Evolutionary conservation across 2,329 filamentous ascomycete genomes (phyloP), one percentile per base, ranked within the genome.

Genomic region (Paracoccidioides brasiliensis): DNA sequence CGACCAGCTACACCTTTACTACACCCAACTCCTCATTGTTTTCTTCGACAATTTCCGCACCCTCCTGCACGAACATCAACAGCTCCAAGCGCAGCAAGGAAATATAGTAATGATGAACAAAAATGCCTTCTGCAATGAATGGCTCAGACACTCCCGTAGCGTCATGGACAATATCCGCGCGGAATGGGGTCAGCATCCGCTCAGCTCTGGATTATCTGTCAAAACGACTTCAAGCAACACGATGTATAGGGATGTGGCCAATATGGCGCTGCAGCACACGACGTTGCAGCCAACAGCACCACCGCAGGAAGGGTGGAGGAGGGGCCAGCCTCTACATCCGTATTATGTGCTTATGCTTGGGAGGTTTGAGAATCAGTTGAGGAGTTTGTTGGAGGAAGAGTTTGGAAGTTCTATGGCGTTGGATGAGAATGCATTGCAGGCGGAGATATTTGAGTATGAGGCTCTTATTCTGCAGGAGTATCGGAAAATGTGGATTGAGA

Each of bases 81-180:
- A 22, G 22, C 22, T 22, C 22, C 22, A 22, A 22, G 22, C 22
- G 22, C 37, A 38, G 37, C 37, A 8, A 38, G 45, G 14, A 15
- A 4, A 5, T 14, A 6, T 7, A 4, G 32, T n/a, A 9, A 4
- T 49, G 8, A 49, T 53, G 42, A 44, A 53, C 40, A 35, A 54
- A 30, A 33, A 41, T 7, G 42, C 15, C 15, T 59, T 60, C 37
- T 40, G 46, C 6, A 53, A 51, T 45, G 58, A 61, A 54, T 61
- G 56, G 55, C 46, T 58, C 33, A 54, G 44, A 22, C 59, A 61
- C 46, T 41, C 54, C 40, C 54, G 57, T 43, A 61, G 57, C 50
- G 58, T 61, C 42, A 54, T 59, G 42, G 58, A 58, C 33, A 60
- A 60, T n/a, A 57, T 61, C 35, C 55, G 58, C 22, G 52, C 55